Conservation (phyloP, 805 yeast genomes). For the Wickerhamomyces canadensis region DNA sequence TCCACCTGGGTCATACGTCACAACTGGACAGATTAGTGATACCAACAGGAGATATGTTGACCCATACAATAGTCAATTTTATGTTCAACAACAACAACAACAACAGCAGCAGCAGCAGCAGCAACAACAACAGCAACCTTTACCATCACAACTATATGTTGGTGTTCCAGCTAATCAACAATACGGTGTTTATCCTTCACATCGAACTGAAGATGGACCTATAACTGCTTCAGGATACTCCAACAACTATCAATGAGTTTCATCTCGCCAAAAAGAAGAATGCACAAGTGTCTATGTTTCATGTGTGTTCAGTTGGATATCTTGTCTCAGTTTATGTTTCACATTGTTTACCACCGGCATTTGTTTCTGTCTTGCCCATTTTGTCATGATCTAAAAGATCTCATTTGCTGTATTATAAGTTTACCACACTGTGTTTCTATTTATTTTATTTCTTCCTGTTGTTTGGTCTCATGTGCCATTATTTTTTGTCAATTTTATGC, state of each 20-base stretch:
- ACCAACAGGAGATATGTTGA: not conserved
- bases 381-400: too few species aligned
- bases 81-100: not conserved
- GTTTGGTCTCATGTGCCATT: too few species aligned
- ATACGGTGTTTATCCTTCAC: not conserved
- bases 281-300: too few species aligned
- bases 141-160: not conserved
- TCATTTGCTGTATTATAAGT: too few species aligned
- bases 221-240: not conserved
- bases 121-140: not conserved
- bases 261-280: not conserved
- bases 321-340: too few species aligned
- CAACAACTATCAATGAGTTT: not conserved
- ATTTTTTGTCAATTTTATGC: too few species aligned
- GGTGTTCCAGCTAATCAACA: too few species aligned
- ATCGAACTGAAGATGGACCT: not conserved
- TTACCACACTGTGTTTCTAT: too few species aligned
- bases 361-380: too few species aligned
- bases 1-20: not conserved
- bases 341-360: too few species aligned
- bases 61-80: not conserved
- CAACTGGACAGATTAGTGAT: not conserved
- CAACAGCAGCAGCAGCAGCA: slow-evolving; percentile 2
- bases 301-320: too few species aligned
- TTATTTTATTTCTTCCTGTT: too few species aligned